Evolutionary conservation across 179 eudicot species (phyloP).

Genomic region (Actinidia arguta): DNA sequence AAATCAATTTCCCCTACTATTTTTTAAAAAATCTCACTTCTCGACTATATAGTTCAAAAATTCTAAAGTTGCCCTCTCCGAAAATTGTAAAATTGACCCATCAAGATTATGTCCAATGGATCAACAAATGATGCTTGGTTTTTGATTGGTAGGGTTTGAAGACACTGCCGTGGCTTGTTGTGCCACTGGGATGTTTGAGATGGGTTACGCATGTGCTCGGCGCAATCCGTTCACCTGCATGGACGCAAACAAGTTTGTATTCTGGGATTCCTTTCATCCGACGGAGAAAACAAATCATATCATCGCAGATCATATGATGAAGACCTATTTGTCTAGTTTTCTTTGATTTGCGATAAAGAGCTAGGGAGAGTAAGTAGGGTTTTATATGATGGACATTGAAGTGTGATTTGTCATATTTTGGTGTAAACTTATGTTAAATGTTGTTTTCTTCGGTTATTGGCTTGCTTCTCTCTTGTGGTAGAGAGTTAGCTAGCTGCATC

Average conservation of each 20-base stretch:
- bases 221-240: constrained; percentile 37
- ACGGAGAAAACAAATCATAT: constrained; percentile 34
- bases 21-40: too few species aligned
- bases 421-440: too few species aligned
- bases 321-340: neutral
- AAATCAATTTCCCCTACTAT: neutral
- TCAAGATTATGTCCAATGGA: too few species aligned
- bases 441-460: too few species aligned
- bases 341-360: neutral
- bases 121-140: neutral
- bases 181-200: constrained; percentile 52
- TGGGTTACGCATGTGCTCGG: constrained; percentile 48
- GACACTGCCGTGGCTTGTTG: constrained; percentile 44
- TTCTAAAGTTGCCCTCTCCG: too few species aligned
- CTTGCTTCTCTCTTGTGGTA: too few species aligned
- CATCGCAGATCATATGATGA: constrained; percentile 11
- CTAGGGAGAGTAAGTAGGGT: too few species aligned
- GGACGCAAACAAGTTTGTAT: constrained; percentile 41
- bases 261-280: constrained; percentile 51
- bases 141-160: constrained; percentile 38
- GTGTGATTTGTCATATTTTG: too few species aligned
- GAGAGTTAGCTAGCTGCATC: too few species aligned
- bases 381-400: too few species aligned
- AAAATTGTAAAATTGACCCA: too few species aligned
- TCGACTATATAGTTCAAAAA: too few species aligned